These are phyloP conservation scores for Aegilops umbellulata DNA, from an alignment of 176 grass and related monocot genomes.

Conservation along the genomic window DNA sequence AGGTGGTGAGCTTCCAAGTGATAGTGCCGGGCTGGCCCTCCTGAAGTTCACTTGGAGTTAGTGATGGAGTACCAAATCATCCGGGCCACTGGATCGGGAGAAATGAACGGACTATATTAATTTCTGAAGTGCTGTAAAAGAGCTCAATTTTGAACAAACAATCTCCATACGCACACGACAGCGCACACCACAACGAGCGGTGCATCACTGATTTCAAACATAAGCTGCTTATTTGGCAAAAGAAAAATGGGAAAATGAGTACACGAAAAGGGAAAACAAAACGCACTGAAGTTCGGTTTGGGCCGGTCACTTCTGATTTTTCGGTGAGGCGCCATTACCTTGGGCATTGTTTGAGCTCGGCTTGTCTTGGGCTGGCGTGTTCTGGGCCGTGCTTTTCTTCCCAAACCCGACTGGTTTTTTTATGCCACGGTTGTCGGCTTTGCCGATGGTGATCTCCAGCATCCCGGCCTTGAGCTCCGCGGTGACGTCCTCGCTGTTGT, in stretches of 20 bases:
- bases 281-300: background rate
- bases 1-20: no score
- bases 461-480: slow-evolving; percentile 35
- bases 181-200: no score
- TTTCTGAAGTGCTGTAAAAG: no score
- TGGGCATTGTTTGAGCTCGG: background rate
- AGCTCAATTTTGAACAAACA: no score
- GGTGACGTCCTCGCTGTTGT: background rate
- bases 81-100: no score
- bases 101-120: no score
- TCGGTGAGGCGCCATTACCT: background rate
- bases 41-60: no score
- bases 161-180: no score
- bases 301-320: background rate
- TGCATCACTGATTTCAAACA: background rate
- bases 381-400: background rate
- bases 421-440: background rate
- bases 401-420: background rate
- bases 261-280: background rate
- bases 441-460: slow-evolving; percentile 26
- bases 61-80: no score
- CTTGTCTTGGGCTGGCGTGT: background rate
- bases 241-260: no score
- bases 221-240: background rate
- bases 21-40: no score